These are phyloP conservation scores for Leptomonas pyrrhocoris DNA, from an alignment of 208 protist genomes.

Conservation along the genomic window DNA sequence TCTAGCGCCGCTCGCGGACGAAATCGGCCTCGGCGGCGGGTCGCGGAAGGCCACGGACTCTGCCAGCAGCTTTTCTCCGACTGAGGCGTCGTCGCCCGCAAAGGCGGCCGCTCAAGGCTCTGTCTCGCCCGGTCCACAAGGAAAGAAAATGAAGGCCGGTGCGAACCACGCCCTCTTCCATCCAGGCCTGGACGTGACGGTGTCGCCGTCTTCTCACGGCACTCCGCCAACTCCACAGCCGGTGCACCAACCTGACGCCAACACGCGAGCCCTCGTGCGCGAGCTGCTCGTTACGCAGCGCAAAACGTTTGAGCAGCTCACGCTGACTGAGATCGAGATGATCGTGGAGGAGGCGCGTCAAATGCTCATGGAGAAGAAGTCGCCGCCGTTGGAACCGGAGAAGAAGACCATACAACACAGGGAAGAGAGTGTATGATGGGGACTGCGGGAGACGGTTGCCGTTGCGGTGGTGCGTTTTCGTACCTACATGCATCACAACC, in stretches of 20 bases:
- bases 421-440: no score
- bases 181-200: not conserved
- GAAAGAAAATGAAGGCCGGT: not conserved
- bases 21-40: conserved; percentile 3
- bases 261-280: conserved; percentile 13
- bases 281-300: conserved; percentile 42
- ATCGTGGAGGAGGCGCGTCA: conserved; percentile 70
- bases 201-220: not conserved
- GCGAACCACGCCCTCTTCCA: not conserved
- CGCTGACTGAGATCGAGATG: conserved; percentile 55
- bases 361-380: conserved; percentile 14
- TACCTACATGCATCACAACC: no score
- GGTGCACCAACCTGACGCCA: not conserved
- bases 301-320: conserved; percentile 68
- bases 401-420: no score
- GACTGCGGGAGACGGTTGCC: no score
- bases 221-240: not conserved
- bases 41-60: not conserved
- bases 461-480: no score
- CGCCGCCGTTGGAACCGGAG: not conserved
- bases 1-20: conserved; percentile 10
- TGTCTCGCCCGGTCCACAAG: not conserved
- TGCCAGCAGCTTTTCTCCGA: not conserved
- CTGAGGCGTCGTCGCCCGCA: not conserved
- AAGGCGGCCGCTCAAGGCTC: no score